Evolutionary conservation across 1,139 yeast genomes (phyloP), one percentile per base, ranked within the genome.

Genomic region (Maudiozyma humilis): DNA sequence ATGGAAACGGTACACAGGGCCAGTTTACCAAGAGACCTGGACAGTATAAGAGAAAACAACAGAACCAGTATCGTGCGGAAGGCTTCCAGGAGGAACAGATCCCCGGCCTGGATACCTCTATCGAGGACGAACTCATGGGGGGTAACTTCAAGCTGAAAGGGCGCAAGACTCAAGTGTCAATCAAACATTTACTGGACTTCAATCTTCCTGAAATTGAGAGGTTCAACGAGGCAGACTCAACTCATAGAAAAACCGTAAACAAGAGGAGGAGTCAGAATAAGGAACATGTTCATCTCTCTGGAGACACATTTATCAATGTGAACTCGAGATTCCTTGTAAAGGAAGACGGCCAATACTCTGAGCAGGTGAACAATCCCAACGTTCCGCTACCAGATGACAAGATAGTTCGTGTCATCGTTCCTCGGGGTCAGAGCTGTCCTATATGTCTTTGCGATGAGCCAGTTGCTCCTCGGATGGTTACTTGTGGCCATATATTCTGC

Each of bases 401-500:
- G 38, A 80, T 91, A 4, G 66, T 82, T 33, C 70, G 96, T 43
- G 86, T 91, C 3, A 63, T 87, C 17, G 82, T 78, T 0, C 84
- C 93, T 12, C 76, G 72, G 51, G 85, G 88, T 13, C 77, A 80
- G 43, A 68, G 72, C 23, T 93, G 99, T 60, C 97, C 98, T 1
- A 91, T 93, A 32, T 93, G 99, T 61, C 69, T 91, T 15, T 75
- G 82, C 29, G 94, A 85, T 44, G 82, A 79, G 17, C 84, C 91
- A 8, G 75, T 84, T 32, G 96, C 97, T 0, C 97, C 98, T 1
- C 70, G 97, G 45, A 93, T 93, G 97, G 78, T 88, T 29, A 75
- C 80, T 15, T 93, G 99, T 67, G 98, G 99, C 3, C 99, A 93
- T 60, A 74, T 88, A 13, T 75, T 91, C 57, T 93, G 99, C 60